Evolutionary conservation across 2,329 filamentous ascomycete genomes (phyloP).

Genomic region (Botrytis deweyae): DNA sequence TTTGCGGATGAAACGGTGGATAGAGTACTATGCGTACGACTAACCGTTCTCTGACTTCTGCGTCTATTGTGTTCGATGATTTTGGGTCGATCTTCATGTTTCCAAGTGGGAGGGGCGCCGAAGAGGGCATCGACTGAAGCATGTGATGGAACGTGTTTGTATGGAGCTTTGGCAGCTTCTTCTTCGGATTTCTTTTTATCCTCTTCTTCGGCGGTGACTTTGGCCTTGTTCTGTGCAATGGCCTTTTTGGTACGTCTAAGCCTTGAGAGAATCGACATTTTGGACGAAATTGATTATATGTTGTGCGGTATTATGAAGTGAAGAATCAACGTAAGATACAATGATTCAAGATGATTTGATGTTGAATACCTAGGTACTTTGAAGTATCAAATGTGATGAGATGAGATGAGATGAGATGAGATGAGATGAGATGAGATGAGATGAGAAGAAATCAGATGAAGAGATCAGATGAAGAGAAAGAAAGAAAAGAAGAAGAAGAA

Average conservation of each 20-base stretch:
- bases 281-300: neutral
- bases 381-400: neutral
- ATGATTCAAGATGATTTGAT: neutral
- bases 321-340: neutral
- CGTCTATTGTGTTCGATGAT: conserved; percentile 38
- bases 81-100: conserved; percentile 40
- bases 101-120: conserved; percentile 54
- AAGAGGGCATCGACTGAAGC: conserved; percentile 58
- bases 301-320: too few relatives aligned
- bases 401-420: neutral
- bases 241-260: conserved; percentile 54
- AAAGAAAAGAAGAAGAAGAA: neutral
- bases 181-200: conserved; percentile 40
- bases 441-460: neutral
- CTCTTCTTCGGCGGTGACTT: conserved; percentile 47
- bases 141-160: conserved; percentile 62
- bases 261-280: conserved; percentile 58
- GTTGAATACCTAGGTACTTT: neutral
- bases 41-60: conserved; percentile 35
- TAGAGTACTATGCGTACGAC: conserved; percentile 31
- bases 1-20: conserved; percentile 30
- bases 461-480: neutral
- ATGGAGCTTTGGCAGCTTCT: conserved; percentile 43
- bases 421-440: neutral
- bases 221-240: conserved; percentile 54